A percentile compares a stretch with the other conserved stretches of the same genome.
phyloP scores from a whole-genome alignment of 192 early-diverging fungal genomes.

The Backusella sp. region DNA sequence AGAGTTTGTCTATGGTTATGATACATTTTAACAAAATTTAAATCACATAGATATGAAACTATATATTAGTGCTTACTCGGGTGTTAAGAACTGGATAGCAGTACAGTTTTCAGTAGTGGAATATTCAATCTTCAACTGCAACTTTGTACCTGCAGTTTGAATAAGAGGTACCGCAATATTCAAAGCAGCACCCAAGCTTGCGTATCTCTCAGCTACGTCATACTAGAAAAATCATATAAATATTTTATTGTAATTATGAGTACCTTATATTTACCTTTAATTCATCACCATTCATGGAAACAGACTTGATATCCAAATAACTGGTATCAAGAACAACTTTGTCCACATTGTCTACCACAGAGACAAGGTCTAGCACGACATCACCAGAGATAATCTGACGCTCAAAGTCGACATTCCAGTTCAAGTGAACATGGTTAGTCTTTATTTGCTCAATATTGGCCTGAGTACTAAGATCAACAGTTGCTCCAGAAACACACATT shows the following conservation, averaged over 20 bases:
- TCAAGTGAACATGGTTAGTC: conserved; percentile 76
- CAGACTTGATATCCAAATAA: conserved; percentile 51
- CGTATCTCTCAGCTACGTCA: conserved; percentile 52
- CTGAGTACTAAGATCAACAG: conserved; percentile 76
- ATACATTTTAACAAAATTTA: background rate
- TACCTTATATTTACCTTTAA: conserved; percentile 27
- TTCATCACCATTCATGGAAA: conserved; percentile 23
- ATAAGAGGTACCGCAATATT: conserved; percentile 48
- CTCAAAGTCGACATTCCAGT: conserved; percentile 77
- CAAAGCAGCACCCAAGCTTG: conserved; percentile 73
- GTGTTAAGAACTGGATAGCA: conserved; percentile 90
- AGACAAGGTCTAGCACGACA: conserved; percentile 61
- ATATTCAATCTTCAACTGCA: conserved; percentile 71
- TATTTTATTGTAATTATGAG: background rate
- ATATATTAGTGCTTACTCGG: conserved; percentile 43
- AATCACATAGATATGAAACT: background rate
- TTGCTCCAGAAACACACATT: conserved; percentile 2
- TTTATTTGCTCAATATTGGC: conserved; percentile 76
- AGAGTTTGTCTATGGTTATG: conserved; percentile 74
- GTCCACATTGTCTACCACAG: conserved; percentile 50
- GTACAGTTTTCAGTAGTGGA: conserved; percentile 78
- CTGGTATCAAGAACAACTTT: conserved; percentile 73
- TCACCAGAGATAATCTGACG: conserved; percentile 62
- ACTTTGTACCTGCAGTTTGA: conserved; percentile 38
- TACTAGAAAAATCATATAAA: conserved; percentile 33